Evolutionary conservation across 2,329 filamentous ascomycete genomes (phyloP).

Genomic region (Diaporthe amygdali): DNA sequence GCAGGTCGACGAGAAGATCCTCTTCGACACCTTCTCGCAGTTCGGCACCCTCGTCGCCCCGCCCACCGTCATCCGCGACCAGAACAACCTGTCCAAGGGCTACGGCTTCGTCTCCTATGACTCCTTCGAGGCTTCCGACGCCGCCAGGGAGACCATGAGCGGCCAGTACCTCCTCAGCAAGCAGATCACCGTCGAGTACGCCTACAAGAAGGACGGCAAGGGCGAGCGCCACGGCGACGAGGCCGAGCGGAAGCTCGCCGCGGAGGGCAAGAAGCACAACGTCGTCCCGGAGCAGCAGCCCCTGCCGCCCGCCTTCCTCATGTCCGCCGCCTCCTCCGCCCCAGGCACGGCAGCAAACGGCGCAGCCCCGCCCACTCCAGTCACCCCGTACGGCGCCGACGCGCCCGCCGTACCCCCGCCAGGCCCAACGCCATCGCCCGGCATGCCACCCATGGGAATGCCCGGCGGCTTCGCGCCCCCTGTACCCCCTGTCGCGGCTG

Average conservation of each 20-base stretch:
- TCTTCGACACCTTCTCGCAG: constrained; percentile 92
- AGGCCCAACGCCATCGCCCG: constrained; percentile 24
- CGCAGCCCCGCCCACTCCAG: constrained; percentile 28
- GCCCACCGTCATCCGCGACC: constrained; percentile 92
- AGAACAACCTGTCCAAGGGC: constrained; percentile 86
- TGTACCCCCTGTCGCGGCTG: constrained; percentile 35
- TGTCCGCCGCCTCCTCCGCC: constrained; percentile 37
- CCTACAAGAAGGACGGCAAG: constrained; percentile 99
- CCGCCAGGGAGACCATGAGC: constrained; percentile 90
- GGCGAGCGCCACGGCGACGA: constrained; percentile 94
- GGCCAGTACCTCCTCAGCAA: constrained; percentile 97
- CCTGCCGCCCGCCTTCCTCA: constrained; percentile 75
- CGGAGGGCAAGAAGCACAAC: constrained; percentile 92
- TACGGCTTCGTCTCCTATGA: constrained; percentile 96
- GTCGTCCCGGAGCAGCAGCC: constrained; percentile 82
- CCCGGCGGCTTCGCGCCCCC: constrained; percentile 43
- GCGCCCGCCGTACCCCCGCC: constrained; percentile 25
- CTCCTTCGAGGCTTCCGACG: constrained; percentile 92
- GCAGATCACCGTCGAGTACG: constrained; percentile 95
- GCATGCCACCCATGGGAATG: constrained; percentile 34
- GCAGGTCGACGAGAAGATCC: constrained; percentile 92
- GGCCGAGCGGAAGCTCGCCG: constrained; percentile 88
- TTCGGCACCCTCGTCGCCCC: constrained; percentile 85
- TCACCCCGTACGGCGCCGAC: constrained; percentile 26
- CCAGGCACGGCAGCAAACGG: constrained; percentile 25